phyloP scores from a whole-genome alignment of 805 yeast genomes.

The Hanseniaspora osmophila region DNA sequence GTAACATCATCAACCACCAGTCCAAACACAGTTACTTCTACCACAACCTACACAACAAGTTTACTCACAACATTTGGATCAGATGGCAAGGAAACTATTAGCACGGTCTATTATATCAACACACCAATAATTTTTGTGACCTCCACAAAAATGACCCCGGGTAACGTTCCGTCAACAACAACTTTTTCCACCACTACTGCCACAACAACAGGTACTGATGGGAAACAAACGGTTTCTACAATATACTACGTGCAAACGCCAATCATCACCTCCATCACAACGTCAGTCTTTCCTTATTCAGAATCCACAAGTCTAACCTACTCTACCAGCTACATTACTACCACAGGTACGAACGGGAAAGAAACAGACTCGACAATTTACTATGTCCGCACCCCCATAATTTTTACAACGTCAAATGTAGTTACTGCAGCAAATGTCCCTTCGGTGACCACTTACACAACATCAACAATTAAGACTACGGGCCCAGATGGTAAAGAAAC shows the following conservation, averaged over 20 bases:
- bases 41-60: not conserved
- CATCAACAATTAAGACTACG: conserved; percentile 4
- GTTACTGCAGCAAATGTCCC: conserved; percentile 8
- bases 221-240: conserved; percentile 4
- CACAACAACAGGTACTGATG: conserved; percentile 7
- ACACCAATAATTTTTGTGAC: not conserved
- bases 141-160: not conserved
- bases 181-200: conserved; percentile 5
- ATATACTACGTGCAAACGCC: conserved; percentile 8
- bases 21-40: conserved; percentile 7
- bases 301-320: not conserved
- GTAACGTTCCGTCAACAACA: conserved; percentile 1
- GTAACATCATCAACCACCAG: conserved; percentile 8
- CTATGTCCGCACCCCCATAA: conserved; percentile 7
- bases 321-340: conserved; percentile 3
- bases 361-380: conserved; percentile 6
- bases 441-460: conserved; percentile 6
- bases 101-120: not conserved
- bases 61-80: not conserved
- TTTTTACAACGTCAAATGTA: conserved; percentile 9
- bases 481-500: conserved; percentile 8
- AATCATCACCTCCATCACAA: conserved; percentile 3
- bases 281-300: conserved; percentile 2
- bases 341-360: conserved; percentile 5
- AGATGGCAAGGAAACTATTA: not conserved